phyloP scores from a whole-genome alignment of 345 rosid genomes.

The Iberis pinnata region DNA sequence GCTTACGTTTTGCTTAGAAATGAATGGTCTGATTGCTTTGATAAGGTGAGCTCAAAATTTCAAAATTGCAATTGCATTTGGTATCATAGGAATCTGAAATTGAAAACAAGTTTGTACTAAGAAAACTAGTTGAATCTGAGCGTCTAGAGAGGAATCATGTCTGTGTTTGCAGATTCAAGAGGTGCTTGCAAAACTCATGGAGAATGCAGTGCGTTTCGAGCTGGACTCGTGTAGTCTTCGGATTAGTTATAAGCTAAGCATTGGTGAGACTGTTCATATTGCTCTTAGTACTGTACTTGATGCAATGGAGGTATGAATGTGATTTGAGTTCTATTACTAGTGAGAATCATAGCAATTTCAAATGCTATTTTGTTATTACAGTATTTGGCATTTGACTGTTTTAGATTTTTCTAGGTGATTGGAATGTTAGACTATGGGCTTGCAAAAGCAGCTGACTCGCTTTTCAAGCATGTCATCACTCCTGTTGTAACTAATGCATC shows the following conservation, averaged over 20 bases:
- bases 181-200: slow-evolving; percentile 61
- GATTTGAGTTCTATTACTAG: slow-evolving; percentile 3
- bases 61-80: too few species aligned
- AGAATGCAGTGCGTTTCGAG: slow-evolving; percentile 63
- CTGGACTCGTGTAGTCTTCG: slow-evolving; percentile 38
- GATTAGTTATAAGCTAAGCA: slow-evolving; percentile 46
- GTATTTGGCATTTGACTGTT: slow-evolving; percentile 10
- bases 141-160: slow-evolving; percentile 47
- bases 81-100: too few species aligned
- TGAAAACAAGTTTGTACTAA: background rate
- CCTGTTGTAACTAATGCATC: slow-evolving; percentile 62
- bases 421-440: slow-evolving; percentile 80
- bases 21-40: slow-evolving; percentile 76
- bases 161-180: slow-evolving; percentile 90
- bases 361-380: background rate
- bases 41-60: slow-evolving; percentile 45
- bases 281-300: slow-evolving; percentile 56
- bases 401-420: slow-evolving; percentile 48
- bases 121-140: slow-evolving; percentile 3
- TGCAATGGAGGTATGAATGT: slow-evolving; percentile 74
- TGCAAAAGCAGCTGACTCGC: slow-evolving; percentile 82
- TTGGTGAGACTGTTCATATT: slow-evolving; percentile 45
- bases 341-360: background rate
- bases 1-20: slow-evolving; percentile 62
- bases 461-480: slow-evolving; percentile 67